phyloP scores from a whole-genome alignment of 441 rosid species.

The Eugenia klotzschiana region DNA sequence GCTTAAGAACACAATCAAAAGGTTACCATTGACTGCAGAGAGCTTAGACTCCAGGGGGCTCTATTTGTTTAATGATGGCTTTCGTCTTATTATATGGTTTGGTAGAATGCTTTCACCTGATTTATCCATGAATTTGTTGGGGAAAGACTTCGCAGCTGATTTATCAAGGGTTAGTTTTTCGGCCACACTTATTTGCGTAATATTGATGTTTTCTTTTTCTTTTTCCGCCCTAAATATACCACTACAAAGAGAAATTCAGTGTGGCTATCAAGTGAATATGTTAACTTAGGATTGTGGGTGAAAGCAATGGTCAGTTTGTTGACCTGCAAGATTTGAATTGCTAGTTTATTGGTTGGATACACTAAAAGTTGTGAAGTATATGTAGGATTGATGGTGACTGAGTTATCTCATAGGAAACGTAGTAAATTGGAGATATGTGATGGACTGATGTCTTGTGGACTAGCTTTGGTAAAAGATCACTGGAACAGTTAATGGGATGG shows the following conservation, averaged over 20 bases:
- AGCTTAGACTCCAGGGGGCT: constrained; percentile 92
- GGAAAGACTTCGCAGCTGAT: constrained; percentile 78
- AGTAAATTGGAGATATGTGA: background rate
- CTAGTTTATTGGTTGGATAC: background rate
- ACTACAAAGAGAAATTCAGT: background rate
- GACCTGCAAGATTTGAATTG: background rate
- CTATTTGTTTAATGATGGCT: constrained; percentile 78
- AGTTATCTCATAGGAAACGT: background rate
- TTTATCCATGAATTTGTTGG: constrained; percentile 63
- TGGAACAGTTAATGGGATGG: background rate
- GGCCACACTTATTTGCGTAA: background rate
- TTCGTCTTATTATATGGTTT: constrained; percentile 78
- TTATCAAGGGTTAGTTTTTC: constrained; percentile 54
- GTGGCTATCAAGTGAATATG: background rate
- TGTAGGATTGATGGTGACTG: background rate
- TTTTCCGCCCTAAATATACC: background rate
- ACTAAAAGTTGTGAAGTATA: background rate
- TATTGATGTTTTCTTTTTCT: background rate
- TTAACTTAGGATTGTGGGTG: background rate
- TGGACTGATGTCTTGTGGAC: background rate
- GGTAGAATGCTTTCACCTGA: constrained; percentile 92
- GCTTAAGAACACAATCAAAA: constrained; percentile 21
- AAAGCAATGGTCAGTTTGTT: background rate
- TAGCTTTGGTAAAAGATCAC: background rate
- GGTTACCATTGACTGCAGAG: constrained; percentile 61